Conservation (phyloP, 2,329 filamentous ascomycete genomes). For the Pyrenophora tritici-repentis region DNA sequence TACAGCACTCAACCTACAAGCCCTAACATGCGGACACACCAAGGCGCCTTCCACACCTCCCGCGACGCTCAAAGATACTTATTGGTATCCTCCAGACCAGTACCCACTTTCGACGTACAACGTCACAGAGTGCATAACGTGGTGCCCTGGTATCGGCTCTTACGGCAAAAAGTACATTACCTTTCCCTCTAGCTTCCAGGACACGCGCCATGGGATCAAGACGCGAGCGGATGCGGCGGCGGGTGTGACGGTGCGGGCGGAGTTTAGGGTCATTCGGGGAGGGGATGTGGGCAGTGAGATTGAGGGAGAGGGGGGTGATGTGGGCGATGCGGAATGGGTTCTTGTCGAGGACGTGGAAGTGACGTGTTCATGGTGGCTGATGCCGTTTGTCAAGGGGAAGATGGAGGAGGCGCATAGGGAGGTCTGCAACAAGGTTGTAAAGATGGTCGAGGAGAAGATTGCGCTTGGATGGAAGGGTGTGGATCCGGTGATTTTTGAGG, state of each 20-base stretch:
- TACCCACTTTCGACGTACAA: slow-evolving; percentile 35
- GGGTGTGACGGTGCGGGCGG: slow-evolving; percentile 38
- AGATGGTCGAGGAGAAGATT: slow-evolving; percentile 36
- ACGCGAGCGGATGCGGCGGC: slow-evolving; percentile 39
- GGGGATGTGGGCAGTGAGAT: slow-evolving; percentile 35
- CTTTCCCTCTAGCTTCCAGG: slow-evolving; percentile 41
- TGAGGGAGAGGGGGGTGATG: slow-evolving; percentile 39
- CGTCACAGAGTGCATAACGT: slow-evolving; percentile 39
- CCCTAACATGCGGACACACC: slow-evolving; percentile 37
- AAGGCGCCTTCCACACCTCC: slow-evolving; percentile 30
- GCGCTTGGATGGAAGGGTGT: slow-evolving; percentile 2
- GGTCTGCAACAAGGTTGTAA: slow-evolving; percentile 41
- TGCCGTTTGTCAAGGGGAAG: slow-evolving; percentile 43
- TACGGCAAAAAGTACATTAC: slow-evolving; percentile 39
- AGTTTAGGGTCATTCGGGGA: slow-evolving; percentile 35
- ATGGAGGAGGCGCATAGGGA: slow-evolving; percentile 42
- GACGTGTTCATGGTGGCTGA: slow-evolving; percentile 41
- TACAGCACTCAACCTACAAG: slow-evolving; percentile 41
- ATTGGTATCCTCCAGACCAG: slow-evolving; percentile 42
- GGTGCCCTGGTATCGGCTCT: slow-evolving; percentile 38
- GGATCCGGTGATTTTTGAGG: background rate
- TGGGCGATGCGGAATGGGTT: slow-evolving; percentile 41
- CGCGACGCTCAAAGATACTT: slow-evolving; percentile 39
- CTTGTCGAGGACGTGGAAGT: slow-evolving; percentile 45
- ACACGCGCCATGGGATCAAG: slow-evolving; percentile 40